Evolutionary conservation across 2,329 filamentous ascomycete species (phyloP), one percentile per base, ranked within the genome.

Genomic region (Xylariaceae sp.): DNA sequence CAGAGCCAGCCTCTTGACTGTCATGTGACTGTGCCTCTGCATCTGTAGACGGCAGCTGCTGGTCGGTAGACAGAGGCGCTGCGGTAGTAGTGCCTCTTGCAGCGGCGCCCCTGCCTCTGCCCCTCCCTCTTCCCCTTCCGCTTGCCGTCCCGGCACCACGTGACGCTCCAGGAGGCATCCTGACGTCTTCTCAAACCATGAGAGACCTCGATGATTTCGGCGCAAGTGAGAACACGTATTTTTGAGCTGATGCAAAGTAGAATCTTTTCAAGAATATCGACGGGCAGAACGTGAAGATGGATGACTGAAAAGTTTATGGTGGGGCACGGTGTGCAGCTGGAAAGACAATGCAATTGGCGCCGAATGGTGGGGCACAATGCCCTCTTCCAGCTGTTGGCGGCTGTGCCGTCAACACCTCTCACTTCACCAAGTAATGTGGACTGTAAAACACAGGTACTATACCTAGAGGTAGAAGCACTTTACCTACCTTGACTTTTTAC

Each of bases 271-370:
- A 27, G 27, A 18, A 21, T 25, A 10, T 36, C 9, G 13, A 13
- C 19, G 18, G n/a, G 14, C 15, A 26, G 24, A 29, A 25, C 19
- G 19, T 19, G 18, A 12, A 14, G 9, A 11, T n/a, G 17, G n/a
- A 30, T 35, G 31, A 17, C 25, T 33, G 27, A 53, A 53, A 51
- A 51, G 43, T 53, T 52, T 51, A 49, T 51, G 43, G 50, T 47
- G 49, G 50, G 44, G 46, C 36, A 36, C 13, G 16, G 29, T 10
- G 30, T 14, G n/a, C 11, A 19, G 21, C 26, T 15, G 26, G 29
- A 30, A n/a, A 8, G 24, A 11, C 5, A 14, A 14, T 19, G 17
- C 11, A 10, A 22, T 9, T 28, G 13, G 11, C 16, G 19, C 27
- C 17, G 29, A 29, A 36, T 39, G 35, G 39, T 40, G 42, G 42